Percentiles rank a stretch among this genome's conserved stretches.
Evolutionary conservation across 1,284 basidiomycete genomes (phyloP).

Genomic region (Sutorius eximius): DNA sequence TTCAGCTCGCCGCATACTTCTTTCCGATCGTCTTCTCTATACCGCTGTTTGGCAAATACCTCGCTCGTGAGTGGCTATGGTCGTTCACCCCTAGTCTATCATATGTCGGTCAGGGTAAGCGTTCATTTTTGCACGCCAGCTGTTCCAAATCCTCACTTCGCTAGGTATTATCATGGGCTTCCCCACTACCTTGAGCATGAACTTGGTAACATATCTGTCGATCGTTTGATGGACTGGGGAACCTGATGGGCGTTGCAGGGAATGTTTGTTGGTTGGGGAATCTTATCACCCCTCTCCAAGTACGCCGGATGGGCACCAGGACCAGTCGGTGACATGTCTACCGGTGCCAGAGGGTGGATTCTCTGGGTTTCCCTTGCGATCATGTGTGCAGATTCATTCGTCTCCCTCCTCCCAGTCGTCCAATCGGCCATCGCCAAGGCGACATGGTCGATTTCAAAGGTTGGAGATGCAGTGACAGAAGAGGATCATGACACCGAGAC

Average conservation of each 20-base stretch:
- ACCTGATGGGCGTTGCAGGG: slow-evolving; percentile 49
- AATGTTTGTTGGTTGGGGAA: slow-evolving; percentile 94
- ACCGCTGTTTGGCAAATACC: slow-evolving; percentile 85
- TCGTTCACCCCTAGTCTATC: slow-evolving; percentile 91
- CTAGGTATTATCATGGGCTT: slow-evolving; percentile 97
- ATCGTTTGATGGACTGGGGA: background rate
- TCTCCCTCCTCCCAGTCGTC: slow-evolving; percentile 78
- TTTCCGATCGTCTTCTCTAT: slow-evolving; percentile 90
- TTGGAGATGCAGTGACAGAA: slow-evolving; percentile 22
- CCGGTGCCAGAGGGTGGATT: slow-evolving; percentile 89
- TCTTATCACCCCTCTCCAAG: slow-evolving; percentile 87
- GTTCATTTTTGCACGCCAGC: background rate
- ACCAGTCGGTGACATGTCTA: slow-evolving; percentile 79
- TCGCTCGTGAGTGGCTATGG: slow-evolving; percentile 92
- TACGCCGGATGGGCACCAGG: slow-evolving; percentile 87
- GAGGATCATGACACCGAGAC: slow-evolving; percentile 77
- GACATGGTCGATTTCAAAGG: slow-evolving; percentile 27
- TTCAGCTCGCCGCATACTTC: slow-evolving; percentile 75
- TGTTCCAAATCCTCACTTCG: slow-evolving; percentile 3
- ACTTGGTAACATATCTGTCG: slow-evolving; percentile 51
- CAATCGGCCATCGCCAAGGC: slow-evolving; percentile 52
- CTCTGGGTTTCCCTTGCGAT: slow-evolving; percentile 94
- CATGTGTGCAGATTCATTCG: slow-evolving; percentile 89
- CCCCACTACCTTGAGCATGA: slow-evolving; percentile 93
- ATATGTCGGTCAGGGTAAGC: slow-evolving; percentile 83